These are phyloP conservation scores for Rubia balearica DNA, from an alignment of 305 asterid species.

Conservation along the genomic window DNA sequence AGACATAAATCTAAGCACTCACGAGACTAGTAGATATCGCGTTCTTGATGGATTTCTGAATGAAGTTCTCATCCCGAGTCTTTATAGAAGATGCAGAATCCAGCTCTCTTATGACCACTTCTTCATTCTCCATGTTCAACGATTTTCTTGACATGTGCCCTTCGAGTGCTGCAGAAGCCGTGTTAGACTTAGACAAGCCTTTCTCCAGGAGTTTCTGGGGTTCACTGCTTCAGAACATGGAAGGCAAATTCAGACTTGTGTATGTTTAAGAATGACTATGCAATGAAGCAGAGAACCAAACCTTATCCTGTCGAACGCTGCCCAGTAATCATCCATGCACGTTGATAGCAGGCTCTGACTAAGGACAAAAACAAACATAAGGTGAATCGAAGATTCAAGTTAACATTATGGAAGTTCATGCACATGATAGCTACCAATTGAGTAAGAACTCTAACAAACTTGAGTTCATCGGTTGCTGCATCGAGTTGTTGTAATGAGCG, in stretches of 20 bases:
- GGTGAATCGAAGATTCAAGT: constrained; percentile 18
- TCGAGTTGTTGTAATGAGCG: constrained; percentile 63
- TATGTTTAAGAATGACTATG: background rate
- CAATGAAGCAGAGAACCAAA: constrained; percentile 25
- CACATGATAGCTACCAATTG: constrained; percentile 38
- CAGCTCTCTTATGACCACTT: constrained; percentile 22
- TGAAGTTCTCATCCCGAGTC: constrained; percentile 30
- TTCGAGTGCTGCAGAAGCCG: constrained; percentile 24
- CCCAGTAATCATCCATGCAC: constrained; percentile 70
- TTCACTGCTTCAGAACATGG: constrained; percentile 40
- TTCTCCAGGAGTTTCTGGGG: constrained; percentile 42
- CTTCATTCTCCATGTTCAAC: constrained; percentile 28
- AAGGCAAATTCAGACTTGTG: constrained; percentile 8
- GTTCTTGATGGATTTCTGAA: constrained; percentile 39
- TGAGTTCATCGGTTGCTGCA: constrained; percentile 44
- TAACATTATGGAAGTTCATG: background rate
- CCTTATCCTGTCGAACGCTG: constrained; percentile 54
- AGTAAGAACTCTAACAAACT: constrained; percentile 58
- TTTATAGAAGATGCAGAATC: constrained; percentile 23
- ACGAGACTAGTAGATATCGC: constrained; percentile 49
- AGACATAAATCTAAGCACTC: constrained; percentile 24
- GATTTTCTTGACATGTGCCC: constrained; percentile 28
- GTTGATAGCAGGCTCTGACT: constrained; percentile 64
- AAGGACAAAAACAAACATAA: constrained; percentile 20
- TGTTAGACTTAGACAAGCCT: constrained; percentile 29